These are phyloP conservation scores for Talaromyces thailandensis DNA, from an alignment of 495 filamentous ascomycete genomes.

Conservation along the genomic window DNA sequence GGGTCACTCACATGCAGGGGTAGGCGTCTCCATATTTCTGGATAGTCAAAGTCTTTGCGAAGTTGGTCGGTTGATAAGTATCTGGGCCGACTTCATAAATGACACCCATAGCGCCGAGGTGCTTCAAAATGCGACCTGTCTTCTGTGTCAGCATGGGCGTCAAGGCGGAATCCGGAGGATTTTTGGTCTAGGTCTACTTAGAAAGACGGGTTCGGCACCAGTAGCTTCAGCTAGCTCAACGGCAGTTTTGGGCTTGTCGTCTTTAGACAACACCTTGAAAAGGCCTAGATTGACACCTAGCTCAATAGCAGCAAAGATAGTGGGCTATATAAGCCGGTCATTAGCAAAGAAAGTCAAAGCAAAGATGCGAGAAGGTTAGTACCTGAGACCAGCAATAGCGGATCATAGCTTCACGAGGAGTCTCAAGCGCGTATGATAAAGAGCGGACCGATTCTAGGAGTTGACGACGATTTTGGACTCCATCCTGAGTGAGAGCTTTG, in stretches of 20 bases:
- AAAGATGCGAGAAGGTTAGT: background rate
- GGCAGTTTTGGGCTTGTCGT: conserved; percentile 22
- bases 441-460: conserved; percentile 22
- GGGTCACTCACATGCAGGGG: conserved; percentile 5
- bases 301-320: conserved; percentile 22
- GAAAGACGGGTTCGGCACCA: conserved; percentile 18
- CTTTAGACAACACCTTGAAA: conserved; percentile 23
- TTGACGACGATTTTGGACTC: conserved; percentile 13
- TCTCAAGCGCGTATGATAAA: conserved; percentile 27
- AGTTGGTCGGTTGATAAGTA: conserved; percentile 10
- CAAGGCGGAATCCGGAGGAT: background rate
- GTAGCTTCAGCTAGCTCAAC: conserved; percentile 21
- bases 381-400: conserved; percentile 32
- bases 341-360: background rate
- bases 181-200: conserved; percentile 14
- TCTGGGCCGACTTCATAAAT: conserved; percentile 18
- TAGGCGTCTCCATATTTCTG: conserved; percentile 2
- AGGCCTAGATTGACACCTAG: conserved; percentile 24
- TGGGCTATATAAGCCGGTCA: conserved; percentile 8
- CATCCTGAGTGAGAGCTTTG: conserved; percentile 8
- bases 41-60: conserved; percentile 5
- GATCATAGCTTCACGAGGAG: conserved; percentile 33
- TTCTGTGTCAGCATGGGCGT: background rate
- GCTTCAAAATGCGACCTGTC: conserved; percentile 20
- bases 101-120: conserved; percentile 18